Conservation (phyloP, 192 early-diverging fungal genomes). For the Dissophora globulifera region DNA sequence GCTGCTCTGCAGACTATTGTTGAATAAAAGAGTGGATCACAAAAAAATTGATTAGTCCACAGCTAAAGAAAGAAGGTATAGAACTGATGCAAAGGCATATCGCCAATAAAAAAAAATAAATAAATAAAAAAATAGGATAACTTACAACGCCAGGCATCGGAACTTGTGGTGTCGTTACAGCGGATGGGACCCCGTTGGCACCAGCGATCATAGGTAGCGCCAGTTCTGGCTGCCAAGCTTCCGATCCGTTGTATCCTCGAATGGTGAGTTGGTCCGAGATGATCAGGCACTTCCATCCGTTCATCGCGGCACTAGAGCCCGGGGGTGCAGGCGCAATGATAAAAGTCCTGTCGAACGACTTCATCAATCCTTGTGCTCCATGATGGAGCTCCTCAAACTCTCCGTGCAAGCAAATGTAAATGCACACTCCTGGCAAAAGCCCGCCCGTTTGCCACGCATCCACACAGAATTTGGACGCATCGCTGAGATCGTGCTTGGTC, state of each 20-base stretch:
- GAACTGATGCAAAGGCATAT: too few species aligned
- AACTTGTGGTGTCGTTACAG: background rate
- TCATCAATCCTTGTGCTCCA: background rate
- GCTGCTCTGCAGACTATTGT: conserved; percentile 43
- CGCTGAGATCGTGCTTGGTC: conserved; percentile 54
- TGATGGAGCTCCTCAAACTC: conserved; percentile 25
- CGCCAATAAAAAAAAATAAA: too few species aligned
- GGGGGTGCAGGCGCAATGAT: conserved; percentile 56
- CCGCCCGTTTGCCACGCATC: conserved; percentile 63
- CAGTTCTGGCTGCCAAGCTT: conserved; percentile 30
- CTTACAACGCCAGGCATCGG: conserved; percentile 15
- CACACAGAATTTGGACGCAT: conserved; percentile 49
- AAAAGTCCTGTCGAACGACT: conserved; percentile 61
- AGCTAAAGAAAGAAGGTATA: too few species aligned
- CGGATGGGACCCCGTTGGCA: background rate
- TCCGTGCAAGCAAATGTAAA: conserved; percentile 44
- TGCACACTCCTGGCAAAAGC: conserved; percentile 34
- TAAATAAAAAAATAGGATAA: too few species aligned
- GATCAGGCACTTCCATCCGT: conserved; percentile 46
- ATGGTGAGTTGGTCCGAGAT: conserved; percentile 34
- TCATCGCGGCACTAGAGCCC: conserved; percentile 16
- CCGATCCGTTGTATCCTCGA: conserved; percentile 39
- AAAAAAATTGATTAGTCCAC: background rate
- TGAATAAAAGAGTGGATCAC: background rate
- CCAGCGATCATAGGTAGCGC: background rate